phyloP scores from a whole-genome alignment of 2,329 filamentous ascomycete genomes.

The Nemania serpens region DNA sequence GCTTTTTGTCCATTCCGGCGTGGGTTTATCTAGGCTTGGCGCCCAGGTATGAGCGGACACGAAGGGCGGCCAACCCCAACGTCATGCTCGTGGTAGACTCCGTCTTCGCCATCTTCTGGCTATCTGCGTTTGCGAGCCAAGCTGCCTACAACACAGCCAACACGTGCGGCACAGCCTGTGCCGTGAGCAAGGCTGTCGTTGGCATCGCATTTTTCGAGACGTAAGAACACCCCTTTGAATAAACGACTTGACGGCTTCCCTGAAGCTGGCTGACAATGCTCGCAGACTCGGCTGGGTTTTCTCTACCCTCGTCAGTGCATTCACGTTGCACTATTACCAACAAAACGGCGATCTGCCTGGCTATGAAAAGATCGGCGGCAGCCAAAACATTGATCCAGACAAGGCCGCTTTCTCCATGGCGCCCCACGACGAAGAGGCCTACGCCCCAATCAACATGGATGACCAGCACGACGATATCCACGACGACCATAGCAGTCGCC shows the following conservation, averaged over 20 bases:
- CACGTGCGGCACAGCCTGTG: constrained; percentile 60
- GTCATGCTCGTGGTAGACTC: constrained; percentile 64
- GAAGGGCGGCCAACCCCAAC: constrained; percentile 64
- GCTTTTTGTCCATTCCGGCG: constrained; percentile 66
- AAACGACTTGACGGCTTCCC: background rate
- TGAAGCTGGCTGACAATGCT: constrained; percentile 10
- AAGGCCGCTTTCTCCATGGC: constrained; percentile 72
- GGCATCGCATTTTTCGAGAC: constrained; percentile 65
- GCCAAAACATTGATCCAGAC: constrained; percentile 66
- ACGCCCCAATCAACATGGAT: constrained; percentile 63
- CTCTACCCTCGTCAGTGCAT: constrained; percentile 61
- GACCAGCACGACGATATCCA: constrained; percentile 54
- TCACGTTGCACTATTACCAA: constrained; percentile 65
- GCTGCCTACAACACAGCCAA: constrained; percentile 65
- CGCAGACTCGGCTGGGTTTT: constrained; percentile 59
- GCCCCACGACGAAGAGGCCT: constrained; percentile 68
- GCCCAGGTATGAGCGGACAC: constrained; percentile 65
- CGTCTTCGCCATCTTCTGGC: constrained; percentile 65
- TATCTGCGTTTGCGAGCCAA: constrained; percentile 69
- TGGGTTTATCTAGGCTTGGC: constrained; percentile 70
- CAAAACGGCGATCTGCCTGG: constrained; percentile 66
- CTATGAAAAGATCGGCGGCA: constrained; percentile 55
- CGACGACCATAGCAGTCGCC: constrained; percentile 41
- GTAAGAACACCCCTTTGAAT: constrained; percentile 47
- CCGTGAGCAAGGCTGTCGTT: constrained; percentile 66